phyloP scores from a whole-genome alignment of 805 yeast genomes.

The Cyberlindnera lachancei region DNA sequence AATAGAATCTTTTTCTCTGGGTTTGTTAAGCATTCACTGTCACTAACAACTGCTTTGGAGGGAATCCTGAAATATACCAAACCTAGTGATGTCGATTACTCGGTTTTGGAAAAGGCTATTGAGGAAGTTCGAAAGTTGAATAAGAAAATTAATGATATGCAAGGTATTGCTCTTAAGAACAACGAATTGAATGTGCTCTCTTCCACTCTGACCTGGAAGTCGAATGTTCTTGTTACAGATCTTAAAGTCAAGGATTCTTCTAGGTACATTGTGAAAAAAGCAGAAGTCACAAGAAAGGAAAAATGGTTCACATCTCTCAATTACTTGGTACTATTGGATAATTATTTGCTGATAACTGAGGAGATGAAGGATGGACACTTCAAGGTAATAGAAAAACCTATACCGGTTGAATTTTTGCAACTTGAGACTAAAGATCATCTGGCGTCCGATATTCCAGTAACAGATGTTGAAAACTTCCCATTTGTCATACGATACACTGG shows the following conservation, averaged over 20 bases:
- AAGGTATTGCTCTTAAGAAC: slow-evolving; percentile 52
- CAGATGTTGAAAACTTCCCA: slow-evolving; percentile 18
- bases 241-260: slow-evolving; percentile 45
- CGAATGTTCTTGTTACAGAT: slow-evolving; percentile 35
- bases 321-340: slow-evolving; percentile 56
- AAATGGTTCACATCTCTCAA: slow-evolving; percentile 49
- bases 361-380: slow-evolving; percentile 33
- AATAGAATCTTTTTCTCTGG: slow-evolving; percentile 52
- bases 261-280: slow-evolving; percentile 51
- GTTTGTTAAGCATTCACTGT: slow-evolving; percentile 45
- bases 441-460: slow-evolving; percentile 1
- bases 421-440: slow-evolving; percentile 37
- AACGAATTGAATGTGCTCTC: slow-evolving; percentile 48
- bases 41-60: slow-evolving; percentile 53
- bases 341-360: slow-evolving; percentile 61
- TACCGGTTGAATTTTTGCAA: slow-evolving; percentile 51
- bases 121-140: slow-evolving; percentile 49
- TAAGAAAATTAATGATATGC: slow-evolving; percentile 50
- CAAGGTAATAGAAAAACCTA: slow-evolving; percentile 49
- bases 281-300: slow-evolving; percentile 54
- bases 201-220: slow-evolving; percentile 47
- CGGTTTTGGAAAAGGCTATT: slow-evolving; percentile 43
- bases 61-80: slow-evolving; percentile 48
- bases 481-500: slow-evolving; percentile 56
- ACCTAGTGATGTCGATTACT: slow-evolving; percentile 43